Evolutionary conservation across 257 asterid genomes (phyloP).

Genomic region (Henckelia pumila): DNA sequence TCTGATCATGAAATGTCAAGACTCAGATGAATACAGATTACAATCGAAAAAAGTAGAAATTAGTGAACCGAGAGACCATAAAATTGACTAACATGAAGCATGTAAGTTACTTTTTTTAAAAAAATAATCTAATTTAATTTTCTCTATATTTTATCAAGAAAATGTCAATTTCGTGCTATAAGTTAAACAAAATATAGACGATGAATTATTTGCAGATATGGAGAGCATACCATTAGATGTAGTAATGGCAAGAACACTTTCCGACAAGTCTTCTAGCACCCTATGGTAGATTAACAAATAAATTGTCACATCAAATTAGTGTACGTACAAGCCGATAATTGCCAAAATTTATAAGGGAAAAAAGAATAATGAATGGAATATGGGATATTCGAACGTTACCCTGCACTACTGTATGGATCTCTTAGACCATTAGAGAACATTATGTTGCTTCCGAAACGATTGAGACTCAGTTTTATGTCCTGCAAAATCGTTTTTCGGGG

Average conservation of each 20-base stretch:
- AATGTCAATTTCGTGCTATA: not conserved
- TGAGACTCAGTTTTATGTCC: slow-evolving; percentile 46
- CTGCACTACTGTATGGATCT: slow-evolving; percentile 59
- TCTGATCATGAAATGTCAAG: too few species aligned
- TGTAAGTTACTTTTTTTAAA: too few species aligned
- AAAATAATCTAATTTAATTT: too few species aligned
- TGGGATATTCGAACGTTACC: slow-evolving; percentile 29
- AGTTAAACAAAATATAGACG: not conserved
- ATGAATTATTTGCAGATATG: not conserved
- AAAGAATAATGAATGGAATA: not conserved
- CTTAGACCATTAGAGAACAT: slow-evolving; percentile 62
- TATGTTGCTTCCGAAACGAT: slow-evolving; percentile 54
- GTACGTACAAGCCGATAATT: too few species aligned
- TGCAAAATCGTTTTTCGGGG: slow-evolving; percentile 19
- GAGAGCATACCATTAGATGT: slow-evolving; percentile 46
- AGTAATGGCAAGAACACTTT: slow-evolving; percentile 43
- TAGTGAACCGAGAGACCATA: too few species aligned
- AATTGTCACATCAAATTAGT: not conserved
- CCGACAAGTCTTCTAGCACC: slow-evolving; percentile 45
- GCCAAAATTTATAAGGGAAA: too few species aligned
- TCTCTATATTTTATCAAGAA: too few species aligned
- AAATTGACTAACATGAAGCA: too few species aligned
- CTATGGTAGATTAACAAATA: slow-evolving; percentile 12
- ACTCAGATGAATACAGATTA: too few species aligned
- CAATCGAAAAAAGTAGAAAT: too few species aligned